Evolutionary conservation across 1,284 basidiomycete genomes (phyloP).

Genomic region (Puccinia hordei): DNA sequence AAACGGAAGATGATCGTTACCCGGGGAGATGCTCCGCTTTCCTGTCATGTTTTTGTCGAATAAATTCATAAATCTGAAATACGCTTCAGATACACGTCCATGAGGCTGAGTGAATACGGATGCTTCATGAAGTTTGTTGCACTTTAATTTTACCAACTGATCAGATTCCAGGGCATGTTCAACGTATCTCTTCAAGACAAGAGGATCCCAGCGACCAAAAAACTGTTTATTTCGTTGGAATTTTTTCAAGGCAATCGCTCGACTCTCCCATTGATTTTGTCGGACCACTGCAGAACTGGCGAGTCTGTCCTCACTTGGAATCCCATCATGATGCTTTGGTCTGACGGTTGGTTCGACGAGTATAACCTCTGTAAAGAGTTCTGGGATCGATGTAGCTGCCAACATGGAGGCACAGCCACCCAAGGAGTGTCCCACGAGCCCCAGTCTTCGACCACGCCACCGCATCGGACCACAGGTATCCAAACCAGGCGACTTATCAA

Average conservation of each 20-base stretch:
- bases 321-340: slow-evolving; percentile 57
- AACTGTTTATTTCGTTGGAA: slow-evolving; percentile 67
- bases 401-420: slow-evolving; percentile 59
- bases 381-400: slow-evolving; percentile 68
- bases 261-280: slow-evolving; percentile 68
- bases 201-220: slow-evolving; percentile 73
- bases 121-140: slow-evolving; percentile 56
- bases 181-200: slow-evolving; percentile 70
- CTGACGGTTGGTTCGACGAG: slow-evolving; percentile 78
- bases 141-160: slow-evolving; percentile 53
- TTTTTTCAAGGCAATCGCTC: slow-evolving; percentile 67
- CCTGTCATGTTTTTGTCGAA: slow-evolving; percentile 20
- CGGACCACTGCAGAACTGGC: slow-evolving; percentile 57
- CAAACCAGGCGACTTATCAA: slow-evolving; percentile 82
- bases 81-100: slow-evolving; percentile 51
- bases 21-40: not conserved
- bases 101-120: slow-evolving; percentile 54
- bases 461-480: slow-evolving; percentile 65
- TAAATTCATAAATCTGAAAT: slow-evolving; percentile 48
- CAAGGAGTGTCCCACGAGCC: slow-evolving; percentile 15
- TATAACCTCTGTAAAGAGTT: slow-evolving; percentile 72
- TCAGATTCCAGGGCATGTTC: slow-evolving; percentile 65
- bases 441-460: not conserved
- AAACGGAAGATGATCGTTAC: not conserved
- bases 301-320: not conserved